Conservation (phyloP, 805 yeast species). For the Millerozyma acaciae region DNA sequence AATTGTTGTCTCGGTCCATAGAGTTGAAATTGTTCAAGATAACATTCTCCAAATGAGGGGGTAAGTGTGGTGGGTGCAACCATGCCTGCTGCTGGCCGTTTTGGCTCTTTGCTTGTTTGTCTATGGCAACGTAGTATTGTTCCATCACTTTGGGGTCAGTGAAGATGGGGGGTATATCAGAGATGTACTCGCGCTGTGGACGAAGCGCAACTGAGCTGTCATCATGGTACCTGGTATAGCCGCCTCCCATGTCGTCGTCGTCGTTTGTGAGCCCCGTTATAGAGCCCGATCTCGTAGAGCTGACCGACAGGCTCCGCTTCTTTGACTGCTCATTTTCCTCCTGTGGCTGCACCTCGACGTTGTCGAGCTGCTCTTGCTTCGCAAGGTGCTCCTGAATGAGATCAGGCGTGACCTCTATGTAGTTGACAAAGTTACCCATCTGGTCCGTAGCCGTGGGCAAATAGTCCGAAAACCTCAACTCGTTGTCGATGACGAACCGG, state of each 20-base stretch:
- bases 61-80: constrained; percentile 92
- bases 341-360: constrained; percentile 9
- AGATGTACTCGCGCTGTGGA: constrained; percentile 44
- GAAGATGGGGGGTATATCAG: constrained; percentile 76
- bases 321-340: constrained; percentile 7
- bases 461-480: constrained; percentile 79
- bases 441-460: constrained; percentile 97
- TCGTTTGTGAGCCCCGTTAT: constrained; percentile 55
- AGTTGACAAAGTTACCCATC: constrained; percentile 92
- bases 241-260: constrained; percentile 80
- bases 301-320: constrained; percentile 28
- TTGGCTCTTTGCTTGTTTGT: constrained; percentile 58
- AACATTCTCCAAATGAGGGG: constrained; percentile 94
- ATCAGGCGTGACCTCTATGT: constrained; percentile 67
- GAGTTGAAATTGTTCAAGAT: constrained; percentile 70
- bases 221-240: constrained; percentile 73
- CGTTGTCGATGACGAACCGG: constrained; percentile 91
- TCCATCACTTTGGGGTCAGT: constrained; percentile 87
- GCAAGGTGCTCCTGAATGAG: constrained; percentile 27
- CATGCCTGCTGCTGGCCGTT: constrained; percentile 55
- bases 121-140: constrained; percentile 74
- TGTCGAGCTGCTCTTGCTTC: constrained; percentile 17
- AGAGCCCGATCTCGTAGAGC: constrained; percentile 48
- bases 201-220: constrained; percentile 17
- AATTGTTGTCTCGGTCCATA: constrained; percentile 67